Evolutionary conservation across 2,329 filamentous ascomycete genomes (phyloP).

Genomic region (Lachnellula hyalina): DNA sequence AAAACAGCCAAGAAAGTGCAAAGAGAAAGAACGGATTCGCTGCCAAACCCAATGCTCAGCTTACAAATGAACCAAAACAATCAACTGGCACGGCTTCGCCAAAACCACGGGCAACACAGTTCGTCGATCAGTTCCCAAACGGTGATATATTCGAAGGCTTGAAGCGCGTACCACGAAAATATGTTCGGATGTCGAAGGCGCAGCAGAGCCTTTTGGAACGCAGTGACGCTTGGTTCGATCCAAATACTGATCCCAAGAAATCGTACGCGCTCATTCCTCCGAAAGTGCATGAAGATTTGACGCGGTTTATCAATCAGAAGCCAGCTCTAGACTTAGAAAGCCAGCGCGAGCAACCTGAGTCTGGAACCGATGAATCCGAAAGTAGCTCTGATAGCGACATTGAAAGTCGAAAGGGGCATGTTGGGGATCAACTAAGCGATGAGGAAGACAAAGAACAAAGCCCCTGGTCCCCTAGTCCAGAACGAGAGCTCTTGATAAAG

Average conservation of each 20-base stretch:
- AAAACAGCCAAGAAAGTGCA: slow-evolving; percentile 19
- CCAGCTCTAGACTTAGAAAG: background rate
- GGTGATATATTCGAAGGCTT: slow-evolving; percentile 25
- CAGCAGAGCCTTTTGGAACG: slow-evolving; percentile 46
- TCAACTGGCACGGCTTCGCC: background rate
- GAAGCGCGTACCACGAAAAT: slow-evolving; percentile 34
- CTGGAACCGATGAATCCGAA: background rate
- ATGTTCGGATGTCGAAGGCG: slow-evolving; percentile 41
- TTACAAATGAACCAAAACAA: slow-evolving; percentile 5
- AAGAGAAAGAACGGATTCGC: background rate
- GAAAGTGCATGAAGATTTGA: slow-evolving; percentile 23
- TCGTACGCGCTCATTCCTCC: slow-evolving; percentile 30
- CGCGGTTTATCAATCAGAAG: slow-evolving; percentile 7
- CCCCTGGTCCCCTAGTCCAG: background rate
- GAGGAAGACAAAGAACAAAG: background rate
- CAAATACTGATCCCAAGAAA: background rate
- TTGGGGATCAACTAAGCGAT: background rate
- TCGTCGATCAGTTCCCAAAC: slow-evolving; percentile 14
- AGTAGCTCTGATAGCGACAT: background rate
- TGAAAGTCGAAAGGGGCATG: background rate
- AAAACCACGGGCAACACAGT: background rate
- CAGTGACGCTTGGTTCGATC: slow-evolving; percentile 35
- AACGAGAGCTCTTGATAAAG: background rate
- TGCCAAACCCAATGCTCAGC: background rate
- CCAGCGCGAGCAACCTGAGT: background rate